These are phyloP conservation scores for Pilatotrama ljubarskyi DNA, from an alignment of 768 basidiomycete species.

Conservation along the genomic window DNA sequence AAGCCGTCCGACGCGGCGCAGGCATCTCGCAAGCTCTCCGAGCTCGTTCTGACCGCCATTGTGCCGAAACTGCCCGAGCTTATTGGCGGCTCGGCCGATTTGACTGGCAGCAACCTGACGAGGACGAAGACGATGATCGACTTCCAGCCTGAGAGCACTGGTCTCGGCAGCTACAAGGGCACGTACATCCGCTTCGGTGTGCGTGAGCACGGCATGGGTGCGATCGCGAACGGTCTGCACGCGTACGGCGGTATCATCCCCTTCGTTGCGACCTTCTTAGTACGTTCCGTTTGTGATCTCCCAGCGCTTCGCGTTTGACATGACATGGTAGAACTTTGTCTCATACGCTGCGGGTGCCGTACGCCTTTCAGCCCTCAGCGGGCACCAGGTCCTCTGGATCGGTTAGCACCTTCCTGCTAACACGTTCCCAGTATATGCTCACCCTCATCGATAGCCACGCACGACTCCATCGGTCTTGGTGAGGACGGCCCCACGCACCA, in stretches of 20 bases:
- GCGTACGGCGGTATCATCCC: constrained; percentile 93
- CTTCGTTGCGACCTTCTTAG: constrained; percentile 90
- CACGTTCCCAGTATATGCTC: not conserved
- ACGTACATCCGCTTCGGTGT: constrained; percentile 96
- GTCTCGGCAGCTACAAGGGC: constrained; percentile 80
- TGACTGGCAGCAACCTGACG: constrained; percentile 92
- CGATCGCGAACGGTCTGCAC: constrained; percentile 86
- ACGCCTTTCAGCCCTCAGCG: constrained; percentile 84
- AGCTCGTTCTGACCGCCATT: constrained; percentile 80
- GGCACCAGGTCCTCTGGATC: constrained; percentile 92
- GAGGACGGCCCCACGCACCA: constrained; percentile 98
- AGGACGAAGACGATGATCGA: constrained; percentile 82
- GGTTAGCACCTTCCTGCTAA: constrained; percentile 48
- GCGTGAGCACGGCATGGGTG: constrained; percentile 96
- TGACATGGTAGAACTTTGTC: constrained; percentile 74
- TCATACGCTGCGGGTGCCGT: constrained; percentile 94
- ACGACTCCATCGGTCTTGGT: constrained; percentile 91
- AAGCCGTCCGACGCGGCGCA: constrained; percentile 80
- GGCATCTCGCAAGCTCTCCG: constrained; percentile 91
- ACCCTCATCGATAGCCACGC: constrained; percentile 59
- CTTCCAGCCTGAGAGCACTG: constrained; percentile 89
- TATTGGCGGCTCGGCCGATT: constrained; percentile 85
- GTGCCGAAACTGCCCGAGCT: constrained; percentile 80
- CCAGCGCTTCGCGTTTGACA: constrained; percentile 14
- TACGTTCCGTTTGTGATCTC: constrained; percentile 33